A percentile compares a stretch with the other conserved stretches of the same genome.
phyloP scores from a whole-genome alignment of 2,329 filamentous ascomycete genomes.

The Zasmidium cellare region DNA sequence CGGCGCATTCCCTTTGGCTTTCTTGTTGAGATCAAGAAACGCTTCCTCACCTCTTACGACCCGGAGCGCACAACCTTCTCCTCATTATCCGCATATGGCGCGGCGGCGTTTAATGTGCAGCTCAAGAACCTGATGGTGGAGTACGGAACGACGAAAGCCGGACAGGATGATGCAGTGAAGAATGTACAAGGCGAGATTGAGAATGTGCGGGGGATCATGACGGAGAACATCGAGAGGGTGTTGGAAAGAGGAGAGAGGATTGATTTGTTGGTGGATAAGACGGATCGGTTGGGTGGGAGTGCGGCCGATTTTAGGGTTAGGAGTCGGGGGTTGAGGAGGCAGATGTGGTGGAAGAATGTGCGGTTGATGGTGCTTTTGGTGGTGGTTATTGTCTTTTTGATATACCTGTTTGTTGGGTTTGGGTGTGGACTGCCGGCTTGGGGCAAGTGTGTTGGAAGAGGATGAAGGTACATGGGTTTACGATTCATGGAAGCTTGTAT shows the following conservation, averaged over 20 bases:
- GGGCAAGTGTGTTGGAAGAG: constrained; percentile 26
- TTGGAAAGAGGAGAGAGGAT: constrained; percentile 90
- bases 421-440: constrained; percentile 65
- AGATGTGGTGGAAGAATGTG: constrained; percentile 99
- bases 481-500: constrained; percentile 3
- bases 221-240: constrained; percentile 86
- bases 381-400: constrained; percentile 70
- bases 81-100: constrained; percentile 83
- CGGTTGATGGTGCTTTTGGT: constrained; percentile 82
- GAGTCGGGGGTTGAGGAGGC: constrained; percentile 79
- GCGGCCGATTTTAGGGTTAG: constrained; percentile 88
- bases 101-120: constrained; percentile 79
- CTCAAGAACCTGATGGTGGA: constrained; percentile 78
- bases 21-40: constrained; percentile 84
- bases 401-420: constrained; percentile 72
- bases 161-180: constrained; percentile 76
- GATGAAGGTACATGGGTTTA: constrained; percentile 3
- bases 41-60: constrained; percentile 74
- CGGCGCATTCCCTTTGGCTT: constrained; percentile 91
- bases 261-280: constrained; percentile 93
- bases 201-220: constrained; percentile 89
- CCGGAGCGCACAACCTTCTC: constrained; percentile 69
- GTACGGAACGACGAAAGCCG: constrained; percentile 75
- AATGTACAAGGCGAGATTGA: constrained; percentile 90
- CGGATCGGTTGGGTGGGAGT: constrained; percentile 82